Base-by-base conservation (phyloP, 2,329 filamentous ascomycete species). In the Botrytis deweyae region DNA sequence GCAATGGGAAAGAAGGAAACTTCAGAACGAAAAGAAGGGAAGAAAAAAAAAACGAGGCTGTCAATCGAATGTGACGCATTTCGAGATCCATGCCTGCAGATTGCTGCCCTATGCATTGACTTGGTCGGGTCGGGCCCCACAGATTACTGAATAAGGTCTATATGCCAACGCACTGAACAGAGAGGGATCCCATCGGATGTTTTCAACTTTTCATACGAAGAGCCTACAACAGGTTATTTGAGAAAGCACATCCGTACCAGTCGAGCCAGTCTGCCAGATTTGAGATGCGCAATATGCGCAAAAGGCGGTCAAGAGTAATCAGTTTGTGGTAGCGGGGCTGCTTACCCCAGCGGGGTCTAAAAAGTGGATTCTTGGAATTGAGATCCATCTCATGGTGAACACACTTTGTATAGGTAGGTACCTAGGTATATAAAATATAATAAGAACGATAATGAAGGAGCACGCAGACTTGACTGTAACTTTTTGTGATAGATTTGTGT, bases 31-130 rank as follows among this genome's bases (percentile, higher is more conserved):
- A 44, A 62, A 52, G 44, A 62, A 72, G 29, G 44, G 20, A 69
- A 38, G n/a, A 49, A 69, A 72, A 38, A 33, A 33, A 67, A 72
- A 66, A 62, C 71, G 52, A 72, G 71, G 71, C 71, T 72, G 64
- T 46, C 71, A 69, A 61, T 61, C 46, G 42, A 62, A 69, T 72
- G 52, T 49, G 63, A 67, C 63, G 63, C 70, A 58, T 55, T 52
- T 66, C 8, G n/a, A 66, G 29, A 22, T 29, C 52, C 62, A 72
- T 66, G 46, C 38, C 14, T 61, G 64, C 55, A 72, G n/a, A 72
- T 72, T 72, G 71, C 71, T 72, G 65, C 71, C 71, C 64, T 72
- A 72, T 68, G 55, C 63, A 69, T 67, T 59, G 55, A 46, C 33
- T 69, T 59, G 40, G 63, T 62, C 33, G 71, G 52, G 64, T 68